A percentile compares a stretch with the other conserved stretches of the same genome.
Conservation (phyloP, 139 green algal genomes). For the Zygnema cylindricum region DNA sequence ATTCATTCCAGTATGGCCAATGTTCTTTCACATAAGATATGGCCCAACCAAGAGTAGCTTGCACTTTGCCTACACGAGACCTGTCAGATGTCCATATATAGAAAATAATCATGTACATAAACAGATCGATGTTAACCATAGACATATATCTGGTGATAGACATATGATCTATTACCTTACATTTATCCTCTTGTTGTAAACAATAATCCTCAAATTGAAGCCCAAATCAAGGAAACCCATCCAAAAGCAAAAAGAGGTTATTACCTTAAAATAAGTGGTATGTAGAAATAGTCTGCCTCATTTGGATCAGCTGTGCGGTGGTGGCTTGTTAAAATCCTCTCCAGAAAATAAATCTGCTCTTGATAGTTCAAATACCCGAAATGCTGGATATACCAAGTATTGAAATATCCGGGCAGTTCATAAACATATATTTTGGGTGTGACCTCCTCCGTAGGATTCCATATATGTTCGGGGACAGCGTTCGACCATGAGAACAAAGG, state of each 20-base stretch:
- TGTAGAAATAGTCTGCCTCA: conserved; percentile 61
- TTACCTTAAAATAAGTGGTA: conserved; percentile 34
- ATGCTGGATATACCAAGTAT: conserved; percentile 28
- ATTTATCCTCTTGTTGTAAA: neutral
- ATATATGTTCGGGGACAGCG: too few relatives aligned
- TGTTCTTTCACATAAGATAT: conserved; percentile 64
- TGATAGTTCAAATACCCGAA: conserved; percentile 11
- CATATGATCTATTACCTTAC: neutral
- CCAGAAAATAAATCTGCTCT: conserved; percentile 46
- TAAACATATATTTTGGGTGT: too few relatives aligned
- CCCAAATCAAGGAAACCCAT: neutral
- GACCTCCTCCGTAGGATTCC: too few relatives aligned
- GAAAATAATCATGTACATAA: neutral
- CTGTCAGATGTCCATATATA: neutral
- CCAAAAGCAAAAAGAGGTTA: neutral
- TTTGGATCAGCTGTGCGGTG: conserved; percentile 44
- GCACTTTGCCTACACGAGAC: neutral
- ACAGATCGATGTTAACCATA: neutral
- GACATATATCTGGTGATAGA: neutral
- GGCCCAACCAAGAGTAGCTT: neutral
- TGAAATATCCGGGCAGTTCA: conserved; percentile 39
- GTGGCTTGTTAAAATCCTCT: conserved; percentile 53
- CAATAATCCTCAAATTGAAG: neutral
- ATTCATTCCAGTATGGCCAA: conserved; percentile 73
- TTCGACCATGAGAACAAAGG: too few relatives aligned